Conservation (phyloP, 345 rosid genomes). For the Rhodomyrtus tomentosa region DNA sequence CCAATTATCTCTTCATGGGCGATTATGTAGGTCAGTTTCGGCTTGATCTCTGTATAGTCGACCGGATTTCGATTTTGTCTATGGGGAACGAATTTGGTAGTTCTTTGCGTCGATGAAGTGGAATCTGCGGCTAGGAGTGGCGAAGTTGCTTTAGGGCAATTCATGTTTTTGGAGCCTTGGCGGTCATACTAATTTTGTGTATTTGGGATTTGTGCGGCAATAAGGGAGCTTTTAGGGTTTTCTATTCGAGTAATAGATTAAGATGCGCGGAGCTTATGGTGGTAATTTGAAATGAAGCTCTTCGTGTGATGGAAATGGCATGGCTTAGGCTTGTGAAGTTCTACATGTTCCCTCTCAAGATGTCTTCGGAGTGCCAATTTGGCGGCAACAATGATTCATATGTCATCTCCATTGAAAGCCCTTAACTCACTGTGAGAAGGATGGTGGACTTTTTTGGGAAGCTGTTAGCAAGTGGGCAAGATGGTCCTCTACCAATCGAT, state of each 20-base stretch:
- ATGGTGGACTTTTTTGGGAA: background rate
- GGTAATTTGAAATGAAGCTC: background rate
- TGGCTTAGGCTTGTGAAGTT: background rate
- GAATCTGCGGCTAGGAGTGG: background rate
- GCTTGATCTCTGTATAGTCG: background rate
- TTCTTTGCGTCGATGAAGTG: background rate
- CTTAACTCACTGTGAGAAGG: background rate
- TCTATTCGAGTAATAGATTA: background rate
- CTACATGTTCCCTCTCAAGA: background rate
- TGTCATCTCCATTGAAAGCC: background rate
- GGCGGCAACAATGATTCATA: background rate
- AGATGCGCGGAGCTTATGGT: background rate
- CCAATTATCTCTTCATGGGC: conserved; percentile 98
- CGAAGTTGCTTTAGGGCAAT: background rate
- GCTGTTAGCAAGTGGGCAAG: background rate
- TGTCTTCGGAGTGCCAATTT: background rate
- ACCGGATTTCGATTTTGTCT: background rate
- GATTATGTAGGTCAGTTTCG: conserved; percentile 83
- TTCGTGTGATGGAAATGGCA: background rate
- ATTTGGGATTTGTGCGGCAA: background rate
- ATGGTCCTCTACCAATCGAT: background rate
- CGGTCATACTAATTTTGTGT: background rate
- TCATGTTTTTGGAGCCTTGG: background rate
- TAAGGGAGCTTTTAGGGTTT: background rate
- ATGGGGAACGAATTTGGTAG: background rate